phyloP scores from a whole-genome alignment of 208 protist species.

The Leishmania martiniquensis region DNA sequence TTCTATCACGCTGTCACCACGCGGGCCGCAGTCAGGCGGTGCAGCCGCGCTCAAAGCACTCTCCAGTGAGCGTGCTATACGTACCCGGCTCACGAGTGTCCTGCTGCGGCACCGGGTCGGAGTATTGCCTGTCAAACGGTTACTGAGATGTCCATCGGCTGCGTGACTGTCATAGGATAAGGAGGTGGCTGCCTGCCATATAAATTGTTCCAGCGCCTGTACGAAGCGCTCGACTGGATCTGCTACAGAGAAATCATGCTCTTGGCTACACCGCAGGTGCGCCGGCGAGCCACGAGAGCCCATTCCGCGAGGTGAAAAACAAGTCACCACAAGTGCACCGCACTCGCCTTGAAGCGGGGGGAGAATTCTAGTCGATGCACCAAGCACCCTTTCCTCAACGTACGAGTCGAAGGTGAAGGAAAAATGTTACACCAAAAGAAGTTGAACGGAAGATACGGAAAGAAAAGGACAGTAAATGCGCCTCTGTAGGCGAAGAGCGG shows the following conservation, averaged over 20 bases:
- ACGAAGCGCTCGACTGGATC: constrained; percentile 20
- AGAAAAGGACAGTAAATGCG: not conserved
- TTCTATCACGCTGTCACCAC: constrained; percentile 19
- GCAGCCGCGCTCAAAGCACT: constrained; percentile 1
- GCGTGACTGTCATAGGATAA: not conserved
- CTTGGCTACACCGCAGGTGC: not conserved
- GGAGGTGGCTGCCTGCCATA: constrained; percentile 11
- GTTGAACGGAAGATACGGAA: not conserved
- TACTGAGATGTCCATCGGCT: not conserved
- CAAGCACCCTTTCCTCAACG: not conserved
- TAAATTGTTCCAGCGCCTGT: constrained; percentile 22
- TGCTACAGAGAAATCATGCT: not conserved
- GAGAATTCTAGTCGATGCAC: not conserved
- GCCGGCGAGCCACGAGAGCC: not conserved
- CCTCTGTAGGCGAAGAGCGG: not conserved
- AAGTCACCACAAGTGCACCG: not conserved
- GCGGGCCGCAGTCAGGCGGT: not conserved
- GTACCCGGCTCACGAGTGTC: not conserved
- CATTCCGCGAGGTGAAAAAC: not conserved
- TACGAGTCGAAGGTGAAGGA: not conserved
- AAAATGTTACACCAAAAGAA: not conserved
- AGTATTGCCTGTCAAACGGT: not conserved
- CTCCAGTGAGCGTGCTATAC: constrained; percentile 9
- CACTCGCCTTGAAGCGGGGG: not conserved
- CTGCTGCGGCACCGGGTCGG: not conserved